phyloP scores from a whole-genome alignment of 1,284 basidiomycete species.

The Ceratobasidium sp. region DNA sequence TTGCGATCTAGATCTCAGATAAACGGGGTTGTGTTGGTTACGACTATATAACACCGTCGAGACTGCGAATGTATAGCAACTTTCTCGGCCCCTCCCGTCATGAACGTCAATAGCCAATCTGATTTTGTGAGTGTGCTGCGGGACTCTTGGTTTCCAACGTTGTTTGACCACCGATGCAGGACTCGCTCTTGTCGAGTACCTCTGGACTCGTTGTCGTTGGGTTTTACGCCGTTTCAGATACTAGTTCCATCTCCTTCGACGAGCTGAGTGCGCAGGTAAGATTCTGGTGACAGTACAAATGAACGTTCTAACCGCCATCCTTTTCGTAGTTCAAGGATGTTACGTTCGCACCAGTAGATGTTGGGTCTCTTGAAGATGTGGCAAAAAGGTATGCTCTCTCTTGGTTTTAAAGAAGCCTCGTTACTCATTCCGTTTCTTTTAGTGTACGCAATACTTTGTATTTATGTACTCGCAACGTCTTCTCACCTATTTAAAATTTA shows the following conservation, averaged over 20 bases:
- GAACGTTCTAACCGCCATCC: not conserved
- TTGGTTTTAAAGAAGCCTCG: not conserved
- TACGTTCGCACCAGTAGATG: not conserved
- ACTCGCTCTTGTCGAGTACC: not conserved
- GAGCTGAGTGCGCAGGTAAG: not conserved
- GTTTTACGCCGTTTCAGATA: not conserved
- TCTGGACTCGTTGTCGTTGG: not conserved
- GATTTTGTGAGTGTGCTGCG: not conserved
- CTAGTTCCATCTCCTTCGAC: not conserved
- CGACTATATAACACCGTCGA: not conserved
- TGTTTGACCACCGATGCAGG: not conserved
- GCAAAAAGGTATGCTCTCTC: not conserved
- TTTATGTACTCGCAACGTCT: not conserved
- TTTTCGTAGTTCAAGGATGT: constrained; percentile 1
- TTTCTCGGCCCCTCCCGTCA: not conserved
- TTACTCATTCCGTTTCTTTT: not conserved
- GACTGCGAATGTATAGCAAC: not conserved
- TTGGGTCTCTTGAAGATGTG: not conserved
- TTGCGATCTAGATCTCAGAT: not conserved
- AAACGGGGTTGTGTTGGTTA: not conserved
- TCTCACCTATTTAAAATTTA: not conserved
- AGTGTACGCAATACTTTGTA: not conserved
- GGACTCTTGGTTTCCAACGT: not conserved
- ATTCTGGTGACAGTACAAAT: too few species aligned
- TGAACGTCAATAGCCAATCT: not conserved